These are phyloP conservation scores for Somion occarium DNA, from an alignment of 1,284 basidiomycete genomes.

Conservation along the genomic window DNA sequence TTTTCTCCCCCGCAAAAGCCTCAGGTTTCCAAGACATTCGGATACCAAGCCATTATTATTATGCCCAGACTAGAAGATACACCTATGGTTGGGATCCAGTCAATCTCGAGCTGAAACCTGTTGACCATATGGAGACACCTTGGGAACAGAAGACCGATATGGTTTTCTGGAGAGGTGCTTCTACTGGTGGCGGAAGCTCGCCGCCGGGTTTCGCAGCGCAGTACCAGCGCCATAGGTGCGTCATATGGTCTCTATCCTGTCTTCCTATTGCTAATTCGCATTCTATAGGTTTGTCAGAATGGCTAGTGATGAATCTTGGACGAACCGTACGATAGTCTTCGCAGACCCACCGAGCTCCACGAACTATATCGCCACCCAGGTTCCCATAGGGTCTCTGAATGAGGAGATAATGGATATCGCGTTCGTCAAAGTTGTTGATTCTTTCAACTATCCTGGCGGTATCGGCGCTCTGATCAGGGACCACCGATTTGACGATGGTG, in stretches of 20 bases:
- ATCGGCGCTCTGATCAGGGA: slow-evolving; percentile 59
- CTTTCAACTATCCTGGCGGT: slow-evolving; percentile 76
- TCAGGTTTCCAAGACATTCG: slow-evolving; percentile 84
- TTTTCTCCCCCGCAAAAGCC: slow-evolving; percentile 87
- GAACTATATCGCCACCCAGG: slow-evolving; percentile 54
- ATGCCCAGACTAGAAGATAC: slow-evolving; percentile 75
- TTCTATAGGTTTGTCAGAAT: slow-evolving; percentile 68
- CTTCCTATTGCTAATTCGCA: slow-evolving; percentile 7
- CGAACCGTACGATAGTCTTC: slow-evolving; percentile 71
- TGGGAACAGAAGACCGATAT: slow-evolving; percentile 74
- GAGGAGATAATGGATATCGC: slow-evolving; percentile 84
- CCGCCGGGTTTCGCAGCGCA: slow-evolving; percentile 80
- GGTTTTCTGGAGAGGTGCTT: slow-evolving; percentile 86
- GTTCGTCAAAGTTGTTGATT: slow-evolving; percentile 76
- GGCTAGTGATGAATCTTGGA: slow-evolving; percentile 55
- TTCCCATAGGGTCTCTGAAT: slow-evolving; percentile 67
- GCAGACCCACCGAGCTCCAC: slow-evolving; percentile 63
- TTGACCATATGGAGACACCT: slow-evolving; percentile 79
- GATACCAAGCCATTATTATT: slow-evolving; percentile 94
- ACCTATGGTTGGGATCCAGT: slow-evolving; percentile 88
- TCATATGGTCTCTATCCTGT: slow-evolving; percentile 11
- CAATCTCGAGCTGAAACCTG: slow-evolving; percentile 61
- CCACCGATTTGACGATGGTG: slow-evolving; percentile 72
- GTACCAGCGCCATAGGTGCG: slow-evolving; percentile 85
- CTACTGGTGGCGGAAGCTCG: slow-evolving; percentile 86